Percentiles rank a stretch among this genome's conserved stretches.
phyloP scores from a whole-genome alignment of 208 protist genomes.

The Willaertia magna region DNA sequence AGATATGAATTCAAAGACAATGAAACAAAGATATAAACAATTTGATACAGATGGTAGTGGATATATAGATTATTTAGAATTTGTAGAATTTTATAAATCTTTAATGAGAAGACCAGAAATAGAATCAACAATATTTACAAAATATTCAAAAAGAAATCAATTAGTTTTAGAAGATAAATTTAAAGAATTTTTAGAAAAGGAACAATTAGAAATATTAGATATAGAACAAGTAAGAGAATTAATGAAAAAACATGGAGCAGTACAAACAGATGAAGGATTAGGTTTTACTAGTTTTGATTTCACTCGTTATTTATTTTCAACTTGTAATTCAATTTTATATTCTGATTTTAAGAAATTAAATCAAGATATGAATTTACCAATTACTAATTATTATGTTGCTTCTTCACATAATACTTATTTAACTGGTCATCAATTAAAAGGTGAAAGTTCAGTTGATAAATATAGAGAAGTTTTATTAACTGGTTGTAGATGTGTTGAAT shows the following conservation, averaged over 20 bases:
- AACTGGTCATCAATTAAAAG: conserved; percentile 68
- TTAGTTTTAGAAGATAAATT: conserved; percentile 14
- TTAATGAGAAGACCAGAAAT: not conserved
- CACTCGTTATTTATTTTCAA: conserved; percentile 11
- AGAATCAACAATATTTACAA: not conserved
- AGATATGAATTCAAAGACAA: not conserved
- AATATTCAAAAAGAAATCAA: not conserved
- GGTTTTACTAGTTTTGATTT: not conserved
- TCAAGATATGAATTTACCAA: conserved; percentile 49
- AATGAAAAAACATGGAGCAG: not conserved
- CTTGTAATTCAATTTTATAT: conserved; percentile 1
- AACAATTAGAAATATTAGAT: conserved; percentile 17
- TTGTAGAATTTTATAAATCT: conserved; percentile 8
- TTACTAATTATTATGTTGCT: conserved; percentile 71
- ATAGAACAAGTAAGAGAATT: not conserved
- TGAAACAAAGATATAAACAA: not conserved
- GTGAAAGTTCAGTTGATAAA: conserved; percentile 17
- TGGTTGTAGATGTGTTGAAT: conserved; percentile 45
- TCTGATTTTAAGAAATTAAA: conserved; percentile 27
- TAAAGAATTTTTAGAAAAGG: conserved; percentile 21
- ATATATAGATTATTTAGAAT: conserved; percentile 5
- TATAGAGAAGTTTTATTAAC: conserved; percentile 24
- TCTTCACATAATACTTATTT: conserved; percentile 90
- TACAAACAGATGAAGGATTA: not conserved
- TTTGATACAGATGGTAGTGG: conserved; percentile 3